A percentile compares a stretch with the other conserved stretches of the same genome.
Evolutionary conservation across 164 flowering plant species (phyloP).

Genomic region (Vitis riparia): DNA sequence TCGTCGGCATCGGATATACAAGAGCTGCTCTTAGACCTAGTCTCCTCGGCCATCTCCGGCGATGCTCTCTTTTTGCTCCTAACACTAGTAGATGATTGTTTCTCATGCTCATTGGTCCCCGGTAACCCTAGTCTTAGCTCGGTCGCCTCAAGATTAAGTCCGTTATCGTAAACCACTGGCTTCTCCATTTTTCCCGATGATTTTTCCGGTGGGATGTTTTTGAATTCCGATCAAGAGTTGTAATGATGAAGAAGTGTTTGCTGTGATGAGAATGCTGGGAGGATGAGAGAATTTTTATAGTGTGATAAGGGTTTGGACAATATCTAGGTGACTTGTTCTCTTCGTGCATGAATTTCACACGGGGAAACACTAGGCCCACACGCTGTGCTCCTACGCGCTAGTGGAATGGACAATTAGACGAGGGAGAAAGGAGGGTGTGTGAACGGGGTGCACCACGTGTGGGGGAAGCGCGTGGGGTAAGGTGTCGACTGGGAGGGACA

Average conservation of each 20-base stretch:
- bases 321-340: slow-evolving; percentile 22
- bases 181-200: slow-evolving; percentile 15
- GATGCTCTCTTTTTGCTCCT: slow-evolving; percentile 32
- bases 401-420: slow-evolving; percentile 1
- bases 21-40: slow-evolving; percentile 13
- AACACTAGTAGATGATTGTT: slow-evolving; percentile 5
- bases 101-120: slow-evolving; percentile 23
- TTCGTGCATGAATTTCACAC: slow-evolving; percentile 30
- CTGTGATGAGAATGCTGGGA: not conserved
- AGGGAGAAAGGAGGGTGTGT: too few relatives aligned
- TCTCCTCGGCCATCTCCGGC: slow-evolving; percentile 21
- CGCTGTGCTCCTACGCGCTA: slow-evolving; percentile 2
- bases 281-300: not conserved
- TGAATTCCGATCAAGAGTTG: not conserved
- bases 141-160: slow-evolving; percentile 32
- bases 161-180: slow-evolving; percentile 9
- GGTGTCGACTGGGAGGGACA: not conserved
- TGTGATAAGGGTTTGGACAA: slow-evolving; percentile 4
- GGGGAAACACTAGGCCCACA: slow-evolving; percentile 4
- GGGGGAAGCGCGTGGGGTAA: slow-evolving; percentile 1
- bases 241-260: not conserved
- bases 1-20: slow-evolving; percentile 11
- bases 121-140: slow-evolving; percentile 44
- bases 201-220: slow-evolving; percentile 1
- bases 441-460: not conserved